A percentile compares a stretch with the other conserved stretches of the same genome.
phyloP scores from a whole-genome alignment of 148 eudicot genomes.

The Silene uniflora region DNA sequence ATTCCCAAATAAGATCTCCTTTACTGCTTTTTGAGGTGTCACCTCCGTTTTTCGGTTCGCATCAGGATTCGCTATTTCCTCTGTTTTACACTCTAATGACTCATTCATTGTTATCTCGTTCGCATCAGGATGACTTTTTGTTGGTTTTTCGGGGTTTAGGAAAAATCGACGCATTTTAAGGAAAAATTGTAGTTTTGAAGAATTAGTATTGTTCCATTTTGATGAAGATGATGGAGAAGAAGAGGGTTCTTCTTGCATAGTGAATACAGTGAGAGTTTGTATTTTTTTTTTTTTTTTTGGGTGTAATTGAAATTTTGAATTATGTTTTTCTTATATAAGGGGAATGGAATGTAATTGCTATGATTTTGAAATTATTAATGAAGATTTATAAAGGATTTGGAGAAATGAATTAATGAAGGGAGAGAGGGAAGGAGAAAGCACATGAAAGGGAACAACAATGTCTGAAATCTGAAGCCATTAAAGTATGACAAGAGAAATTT shows the following conservation, averaged over 20 bases:
- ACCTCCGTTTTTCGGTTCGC: slow-evolving; percentile 16
- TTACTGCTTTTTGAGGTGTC: slow-evolving; percentile 57
- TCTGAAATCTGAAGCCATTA: slow-evolving; percentile 24
- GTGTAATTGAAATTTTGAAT: slow-evolving; percentile 24
- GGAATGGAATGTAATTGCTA: not conserved
- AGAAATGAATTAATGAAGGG: slow-evolving; percentile 10
- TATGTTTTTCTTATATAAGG: not conserved
- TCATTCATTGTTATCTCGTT: too few species aligned
- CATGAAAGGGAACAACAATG: slow-evolving; percentile 28
- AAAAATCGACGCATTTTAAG: slow-evolving; percentile 43
- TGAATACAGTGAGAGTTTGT: not conserved
- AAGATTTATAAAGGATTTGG: not conserved
- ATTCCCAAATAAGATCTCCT: slow-evolving; percentile 69
- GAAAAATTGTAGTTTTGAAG: slow-evolving; percentile 32
- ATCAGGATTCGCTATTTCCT: not conserved
- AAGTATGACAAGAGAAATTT: not conserved
- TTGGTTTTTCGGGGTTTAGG: slow-evolving; percentile 21
- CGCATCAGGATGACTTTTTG: too few species aligned
- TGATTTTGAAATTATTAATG: not conserved
- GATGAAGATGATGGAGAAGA: slow-evolving; percentile 16
- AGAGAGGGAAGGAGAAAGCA: slow-evolving; percentile 6
- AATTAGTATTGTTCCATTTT: not conserved
- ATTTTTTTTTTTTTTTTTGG: too few species aligned
- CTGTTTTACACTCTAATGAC: not conserved
- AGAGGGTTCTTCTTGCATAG: slow-evolving; percentile 9